Evolutionary conservation across 257 asterid genomes (phyloP).

Genomic region (Fraxinus quadrangulata): DNA sequence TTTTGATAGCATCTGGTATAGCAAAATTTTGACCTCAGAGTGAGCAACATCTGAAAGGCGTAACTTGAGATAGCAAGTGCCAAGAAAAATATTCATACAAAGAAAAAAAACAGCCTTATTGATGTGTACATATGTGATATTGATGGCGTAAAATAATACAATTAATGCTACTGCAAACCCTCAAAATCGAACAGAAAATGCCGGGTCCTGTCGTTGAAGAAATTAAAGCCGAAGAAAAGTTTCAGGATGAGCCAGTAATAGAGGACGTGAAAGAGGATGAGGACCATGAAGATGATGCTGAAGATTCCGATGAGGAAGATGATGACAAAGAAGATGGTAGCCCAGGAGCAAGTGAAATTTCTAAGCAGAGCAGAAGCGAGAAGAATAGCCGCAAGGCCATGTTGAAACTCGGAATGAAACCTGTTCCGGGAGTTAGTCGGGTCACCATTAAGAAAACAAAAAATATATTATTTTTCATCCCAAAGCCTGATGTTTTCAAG

Average conservation of each 20-base stretch:
- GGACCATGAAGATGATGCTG: slow-evolving; percentile 57
- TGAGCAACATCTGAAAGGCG: too few species aligned
- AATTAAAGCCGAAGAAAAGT: slow-evolving; percentile 45
- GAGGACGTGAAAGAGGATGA: slow-evolving; percentile 69
- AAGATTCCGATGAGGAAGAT: slow-evolving; percentile 63
- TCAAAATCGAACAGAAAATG: slow-evolving; percentile 33
- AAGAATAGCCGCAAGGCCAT: slow-evolving; percentile 95
- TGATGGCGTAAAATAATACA: too few species aligned
- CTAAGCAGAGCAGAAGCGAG: slow-evolving; percentile 96
- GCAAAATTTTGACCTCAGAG: too few species aligned
- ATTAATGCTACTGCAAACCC: not conserved
- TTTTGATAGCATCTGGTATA: too few species aligned
- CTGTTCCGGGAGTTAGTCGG: slow-evolving; percentile 78
- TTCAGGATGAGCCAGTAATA: slow-evolving; percentile 55
- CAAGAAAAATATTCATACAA: too few species aligned
- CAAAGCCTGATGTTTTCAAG: slow-evolving; percentile 89
- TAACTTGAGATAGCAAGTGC: too few species aligned
- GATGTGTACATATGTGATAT: too few species aligned
- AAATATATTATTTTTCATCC: slow-evolving; percentile 73
- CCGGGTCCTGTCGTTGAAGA: slow-evolving; percentile 84
- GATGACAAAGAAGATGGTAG: slow-evolving; percentile 50
- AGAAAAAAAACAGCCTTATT: too few species aligned
- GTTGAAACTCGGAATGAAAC: slow-evolving; percentile 94
- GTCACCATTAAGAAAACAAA: slow-evolving; percentile 85
- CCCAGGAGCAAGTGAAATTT: slow-evolving; percentile 60